Conservation (phyloP, 1,284 basidiomycete genomes). For the Schizophyllum amplum region DNA sequence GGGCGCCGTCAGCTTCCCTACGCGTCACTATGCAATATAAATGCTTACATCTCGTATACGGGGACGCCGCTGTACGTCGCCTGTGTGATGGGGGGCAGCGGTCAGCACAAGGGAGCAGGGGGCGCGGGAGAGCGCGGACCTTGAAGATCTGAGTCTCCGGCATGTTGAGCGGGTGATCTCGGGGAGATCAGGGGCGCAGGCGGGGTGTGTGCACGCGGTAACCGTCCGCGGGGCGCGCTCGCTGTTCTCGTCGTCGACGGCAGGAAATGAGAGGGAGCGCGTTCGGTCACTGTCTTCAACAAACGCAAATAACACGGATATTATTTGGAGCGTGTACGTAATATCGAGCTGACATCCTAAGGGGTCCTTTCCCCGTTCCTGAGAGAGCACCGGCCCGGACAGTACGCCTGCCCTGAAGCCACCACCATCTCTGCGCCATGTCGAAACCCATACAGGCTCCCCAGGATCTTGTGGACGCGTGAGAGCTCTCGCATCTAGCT, state of each 20-base stretch:
- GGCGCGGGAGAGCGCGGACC: slow-evolving; percentile 28
- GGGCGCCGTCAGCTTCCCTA: slow-evolving; percentile 26
- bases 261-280: background rate
- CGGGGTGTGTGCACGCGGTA: background rate
- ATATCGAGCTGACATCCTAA: background rate
- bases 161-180: slow-evolving; percentile 29
- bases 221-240: slow-evolving; percentile 3
- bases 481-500: too few relatives aligned
- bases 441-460: background rate
- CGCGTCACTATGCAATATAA: slow-evolving; percentile 26
- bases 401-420: background rate
- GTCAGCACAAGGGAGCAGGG: slow-evolving; percentile 12
- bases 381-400: background rate
- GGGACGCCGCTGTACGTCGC: slow-evolving; percentile 85
- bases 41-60: slow-evolving; percentile 76
- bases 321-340: background rate
- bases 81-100: slow-evolving; percentile 30
- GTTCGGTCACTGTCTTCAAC: slow-evolving; percentile 1
- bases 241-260: slow-evolving; percentile 2
- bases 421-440: background rate
- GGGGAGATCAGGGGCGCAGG: slow-evolving; percentile 1
- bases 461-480: background rate
- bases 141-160: slow-evolving; percentile 79
- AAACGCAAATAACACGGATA: slow-evolving; percentile 2
- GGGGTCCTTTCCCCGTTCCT: background rate